Percentiles rank a stretch among this genome's conserved stretches.
Evolutionary conservation across 805 yeast genomes (phyloP).

Genomic region (Candida vaughaniae): DNA sequence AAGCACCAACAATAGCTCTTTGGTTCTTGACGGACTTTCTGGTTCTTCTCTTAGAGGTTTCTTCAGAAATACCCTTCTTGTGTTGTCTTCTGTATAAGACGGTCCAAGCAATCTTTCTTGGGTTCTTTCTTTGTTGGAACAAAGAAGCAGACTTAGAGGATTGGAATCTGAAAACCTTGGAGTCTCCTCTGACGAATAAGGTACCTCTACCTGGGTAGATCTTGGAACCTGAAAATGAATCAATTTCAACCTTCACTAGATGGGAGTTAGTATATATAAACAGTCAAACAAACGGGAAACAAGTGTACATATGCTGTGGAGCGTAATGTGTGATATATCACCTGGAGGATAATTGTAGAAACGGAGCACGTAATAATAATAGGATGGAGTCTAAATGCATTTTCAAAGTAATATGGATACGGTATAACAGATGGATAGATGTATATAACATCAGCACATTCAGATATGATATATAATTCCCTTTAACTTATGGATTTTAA

Average conservation of each 20-base stretch:
- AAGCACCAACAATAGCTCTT: constrained; percentile 99
- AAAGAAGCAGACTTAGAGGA: constrained; percentile 96
- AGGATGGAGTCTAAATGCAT: too few species aligned
- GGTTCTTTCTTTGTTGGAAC: constrained; percentile 99
- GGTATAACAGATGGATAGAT: too few species aligned
- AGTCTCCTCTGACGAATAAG: constrained; percentile 98
- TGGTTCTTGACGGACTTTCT: constrained; percentile 98
- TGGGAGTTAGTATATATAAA: constrained; percentile 30
- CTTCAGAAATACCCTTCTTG: constrained; percentile 99
- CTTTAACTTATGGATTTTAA: too few species aligned
- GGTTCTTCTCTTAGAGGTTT: constrained; percentile 93
- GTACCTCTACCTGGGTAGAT: constrained; percentile 99
- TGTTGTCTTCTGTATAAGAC: constrained; percentile 99
- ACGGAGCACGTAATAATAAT: too few species aligned
- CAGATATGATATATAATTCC: too few species aligned
- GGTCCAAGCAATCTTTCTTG: constrained; percentile 99
- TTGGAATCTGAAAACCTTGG: constrained; percentile 99
- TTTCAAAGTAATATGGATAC: too few species aligned
- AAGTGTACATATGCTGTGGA: neutral
- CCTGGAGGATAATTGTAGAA: too few species aligned
- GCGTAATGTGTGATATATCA: too few species aligned
- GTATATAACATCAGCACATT: neutral
- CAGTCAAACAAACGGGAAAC: neutral
- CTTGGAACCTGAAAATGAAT: constrained; percentile 98
- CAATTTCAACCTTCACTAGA: constrained; percentile 97